These are phyloP conservation scores for Sugiyamaella boreocaroliniensis DNA, from an alignment of 805 yeast species.

Conservation along the genomic window DNA sequence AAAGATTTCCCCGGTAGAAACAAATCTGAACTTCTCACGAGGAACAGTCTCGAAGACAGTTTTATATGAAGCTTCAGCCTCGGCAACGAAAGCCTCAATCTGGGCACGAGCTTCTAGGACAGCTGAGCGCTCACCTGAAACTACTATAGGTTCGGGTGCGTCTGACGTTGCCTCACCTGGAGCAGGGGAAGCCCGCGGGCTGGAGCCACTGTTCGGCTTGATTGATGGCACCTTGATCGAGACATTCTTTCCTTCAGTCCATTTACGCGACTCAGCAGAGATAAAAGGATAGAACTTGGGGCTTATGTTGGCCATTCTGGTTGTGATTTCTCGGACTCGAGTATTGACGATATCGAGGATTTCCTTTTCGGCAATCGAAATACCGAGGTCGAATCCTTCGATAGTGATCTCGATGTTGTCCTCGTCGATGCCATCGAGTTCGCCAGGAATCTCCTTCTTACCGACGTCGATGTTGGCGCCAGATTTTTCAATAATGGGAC, in stretches of 20 bases:
- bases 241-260: conserved; percentile 1
- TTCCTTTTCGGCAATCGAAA: conserved; percentile 60
- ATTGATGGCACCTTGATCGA: not conserved
- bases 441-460: conserved; percentile 21
- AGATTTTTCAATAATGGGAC: conserved; percentile 64
- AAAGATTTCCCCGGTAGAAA: conserved; percentile 32
- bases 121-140: conserved; percentile 67
- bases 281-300: conserved; percentile 27
- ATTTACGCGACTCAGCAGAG: not conserved
- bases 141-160: conserved; percentile 36
- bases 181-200: not conserved
- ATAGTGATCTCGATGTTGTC: conserved; percentile 55
- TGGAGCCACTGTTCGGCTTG: not conserved
- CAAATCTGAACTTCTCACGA: conserved; percentile 57
- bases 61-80: conserved; percentile 40
- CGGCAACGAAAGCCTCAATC: conserved; percentile 41
- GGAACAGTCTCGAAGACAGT: conserved; percentile 61
- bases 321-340: conserved; percentile 45
- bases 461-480: conserved; percentile 66
- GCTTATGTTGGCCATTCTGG: conserved; percentile 21
- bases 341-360: conserved; percentile 70
- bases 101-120: conserved; percentile 50
- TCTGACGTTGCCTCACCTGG: conserved; percentile 1
- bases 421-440: conserved; percentile 53
- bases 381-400: conserved; percentile 82